These are phyloP conservation scores for Ambrosia artemisiifolia DNA, from an alignment of 129 eudicot genomes.

Conservation along the genomic window DNA sequence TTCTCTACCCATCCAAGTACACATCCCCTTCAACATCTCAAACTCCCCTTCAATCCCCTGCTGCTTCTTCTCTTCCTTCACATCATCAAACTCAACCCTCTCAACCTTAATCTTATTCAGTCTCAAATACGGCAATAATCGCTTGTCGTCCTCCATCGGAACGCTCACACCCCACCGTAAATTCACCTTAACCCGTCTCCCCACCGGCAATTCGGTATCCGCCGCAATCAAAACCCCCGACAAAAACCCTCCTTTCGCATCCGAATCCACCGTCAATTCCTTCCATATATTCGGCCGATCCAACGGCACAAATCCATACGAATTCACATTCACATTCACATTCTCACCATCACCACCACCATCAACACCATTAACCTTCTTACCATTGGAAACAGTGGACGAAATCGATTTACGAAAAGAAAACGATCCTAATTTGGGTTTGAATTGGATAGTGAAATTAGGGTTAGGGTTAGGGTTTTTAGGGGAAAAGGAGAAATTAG, in stretches of 20 bases:
- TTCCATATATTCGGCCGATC: conserved; percentile 47
- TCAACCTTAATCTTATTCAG: conserved; percentile 71
- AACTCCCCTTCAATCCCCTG: conserved; percentile 25
- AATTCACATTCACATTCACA: conserved; percentile 13
- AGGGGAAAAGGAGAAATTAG: conserved; percentile 64
- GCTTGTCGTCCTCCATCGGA: conserved; percentile 38
- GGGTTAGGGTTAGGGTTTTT: conserved; percentile 51
- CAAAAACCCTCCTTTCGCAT: conserved; percentile 37
- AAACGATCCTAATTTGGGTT: conserved; percentile 77
- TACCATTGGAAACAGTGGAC: conserved; percentile 24
- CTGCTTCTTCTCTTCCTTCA: conserved; percentile 23
- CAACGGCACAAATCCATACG: conserved; percentile 52
- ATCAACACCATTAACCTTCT: conserved; percentile 21
- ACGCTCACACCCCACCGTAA: conserved; percentile 73
- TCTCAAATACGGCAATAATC: conserved; percentile 59
- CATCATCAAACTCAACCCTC: conserved; percentile 58
- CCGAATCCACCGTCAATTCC: conserved; percentile 44
- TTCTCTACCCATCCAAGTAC: conserved; percentile 69
- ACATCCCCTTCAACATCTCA: conserved; percentile 76
- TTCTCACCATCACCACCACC: no score
- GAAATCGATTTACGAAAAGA: conserved; percentile 56
- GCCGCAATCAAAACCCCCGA: conserved; percentile 60
- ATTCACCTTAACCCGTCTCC: conserved; percentile 49
- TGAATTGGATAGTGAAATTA: conserved; percentile 60
- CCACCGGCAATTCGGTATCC: conserved; percentile 57